Evolutionary conservation across 2,329 filamentous ascomycete genomes (phyloP).

Genomic region (Blastomyces emzantsi): DNA sequence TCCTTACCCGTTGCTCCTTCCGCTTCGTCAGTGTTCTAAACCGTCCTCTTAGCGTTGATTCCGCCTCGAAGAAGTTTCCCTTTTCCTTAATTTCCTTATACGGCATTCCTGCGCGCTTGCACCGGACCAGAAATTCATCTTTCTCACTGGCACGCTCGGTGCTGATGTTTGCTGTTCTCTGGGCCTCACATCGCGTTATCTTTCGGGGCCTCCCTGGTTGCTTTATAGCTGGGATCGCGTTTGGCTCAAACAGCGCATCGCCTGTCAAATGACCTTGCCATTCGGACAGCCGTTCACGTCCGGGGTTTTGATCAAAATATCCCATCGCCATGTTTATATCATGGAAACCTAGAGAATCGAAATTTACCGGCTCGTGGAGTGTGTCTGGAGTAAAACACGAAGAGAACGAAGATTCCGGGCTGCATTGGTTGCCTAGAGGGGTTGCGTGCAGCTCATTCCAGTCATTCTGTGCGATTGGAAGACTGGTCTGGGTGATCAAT

Average conservation of each 20-base stretch:
- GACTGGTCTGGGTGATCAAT: neutral
- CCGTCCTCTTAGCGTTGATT: constrained; percentile 41
- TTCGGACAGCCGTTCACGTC: neutral
- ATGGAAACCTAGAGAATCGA: constrained; percentile 2
- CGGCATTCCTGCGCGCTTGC: constrained; percentile 35
- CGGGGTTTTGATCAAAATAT: constrained; percentile 4
- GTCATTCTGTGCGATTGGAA: constrained; percentile 1
- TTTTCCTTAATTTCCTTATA: constrained; percentile 41
- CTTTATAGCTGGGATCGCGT: neutral
- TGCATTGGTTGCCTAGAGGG: constrained; percentile 7
- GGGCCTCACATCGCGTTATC: neutral
- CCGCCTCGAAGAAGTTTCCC: constrained; percentile 38
- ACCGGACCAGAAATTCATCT: constrained; percentile 35
- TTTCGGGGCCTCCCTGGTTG: neutral
- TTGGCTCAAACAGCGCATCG: neutral
- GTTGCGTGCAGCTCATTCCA: neutral
- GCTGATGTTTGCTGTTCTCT: neutral
- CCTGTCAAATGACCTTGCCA: neutral
- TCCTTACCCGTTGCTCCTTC: constrained; percentile 38
- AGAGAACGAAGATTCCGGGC: constrained; percentile 11
- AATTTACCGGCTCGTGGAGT: neutral
- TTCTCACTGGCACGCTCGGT: constrained; percentile 19
- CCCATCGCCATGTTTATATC: constrained; percentile 5
- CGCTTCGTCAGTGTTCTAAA: constrained; percentile 40
- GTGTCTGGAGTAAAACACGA: constrained; percentile 10